Base-by-base conservation (phyloP, 495 filamentous ascomycete species). In the Trichoderma parareesei region DNA sequence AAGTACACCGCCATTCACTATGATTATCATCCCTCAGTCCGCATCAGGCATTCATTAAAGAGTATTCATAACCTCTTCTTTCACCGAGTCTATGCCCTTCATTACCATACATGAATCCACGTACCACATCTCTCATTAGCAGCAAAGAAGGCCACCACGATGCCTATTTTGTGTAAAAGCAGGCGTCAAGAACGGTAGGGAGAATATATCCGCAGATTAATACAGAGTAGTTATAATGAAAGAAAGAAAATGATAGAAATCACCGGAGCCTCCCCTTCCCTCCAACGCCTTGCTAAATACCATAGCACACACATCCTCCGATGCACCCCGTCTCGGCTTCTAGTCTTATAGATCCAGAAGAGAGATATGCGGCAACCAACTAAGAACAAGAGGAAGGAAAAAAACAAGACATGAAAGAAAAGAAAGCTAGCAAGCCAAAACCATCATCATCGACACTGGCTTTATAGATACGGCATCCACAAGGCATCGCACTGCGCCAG, bases 391-490 rank as follows among this genome's bases (percentile, higher is more conserved):
- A 49, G 27, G 4, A 65, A 38, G 43, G 5, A 37, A 20, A 0
- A 27, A 20, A 40, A 41, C n/a, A 13, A 61, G 7, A 43, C 1
- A 42, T n/a, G 38, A 63, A 42, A 35, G 8, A 2, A 42, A 40
- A 13, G 20, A 42, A 42, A 62, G 2, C 8, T 18, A 57, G 3
- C 13, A 11, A 6, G 1, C 43, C 57, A 41, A 38, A 33, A 38
- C 27, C 27, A n/a, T 27, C 27, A 27, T 27, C 27, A 27, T 27
- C 27, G 27, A 27, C 27, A 27, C 27, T 27, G 27, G 16, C 27
- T 37, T 70, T 83, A 98, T 66, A 98, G 76, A 79, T 96, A 99
- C 13, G 89, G 88, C 95, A 98, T 98, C 92, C 94, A 99, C 68
- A 98, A 81, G 67, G 93, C 86, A 81, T 99, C 95, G 65, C 87